Conservation (phyloP, 2,329 filamentous ascomycete genomes). For the Fusarium sp. region DNA sequence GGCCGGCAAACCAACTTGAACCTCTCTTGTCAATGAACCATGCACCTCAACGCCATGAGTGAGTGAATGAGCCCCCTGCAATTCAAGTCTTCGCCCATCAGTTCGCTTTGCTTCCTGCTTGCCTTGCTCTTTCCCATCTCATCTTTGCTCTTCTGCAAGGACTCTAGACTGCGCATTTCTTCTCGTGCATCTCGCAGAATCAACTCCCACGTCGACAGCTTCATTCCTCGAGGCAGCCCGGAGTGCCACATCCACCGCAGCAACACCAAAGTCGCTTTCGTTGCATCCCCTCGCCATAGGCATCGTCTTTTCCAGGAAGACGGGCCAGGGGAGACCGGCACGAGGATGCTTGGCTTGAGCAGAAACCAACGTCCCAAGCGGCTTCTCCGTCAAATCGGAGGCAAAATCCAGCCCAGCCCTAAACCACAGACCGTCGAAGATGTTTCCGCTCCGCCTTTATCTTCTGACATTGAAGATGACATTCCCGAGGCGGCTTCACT, state of each 20-base stretch:
- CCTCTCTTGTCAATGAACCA: not conserved
- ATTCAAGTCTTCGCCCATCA: not conserved
- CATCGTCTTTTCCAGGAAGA: not conserved
- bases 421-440: slow-evolving; percentile 21
- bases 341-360: slow-evolving; percentile 40
- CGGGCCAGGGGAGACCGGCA: not conserved
- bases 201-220: not conserved
- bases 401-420: slow-evolving; percentile 14
- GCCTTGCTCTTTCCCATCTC: not conserved
- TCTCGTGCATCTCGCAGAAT: not conserved
- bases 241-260: not conserved
- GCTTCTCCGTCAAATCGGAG: slow-evolving; percentile 32
- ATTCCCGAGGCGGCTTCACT: slow-evolving; percentile 3
- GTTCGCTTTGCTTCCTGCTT: not conserved
- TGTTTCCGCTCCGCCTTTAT: slow-evolving; percentile 44
- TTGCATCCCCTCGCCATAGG: not conserved
- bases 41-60: slow-evolving; percentile 2
- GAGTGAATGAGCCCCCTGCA: slow-evolving; percentile 18
- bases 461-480: slow-evolving; percentile 43
- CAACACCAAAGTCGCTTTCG: not conserved
- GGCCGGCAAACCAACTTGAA: not conserved
- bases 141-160: not conserved
- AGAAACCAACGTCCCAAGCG: slow-evolving; percentile 9
- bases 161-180: not conserved
- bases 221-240: not conserved